Base-by-base conservation (phyloP, 176 grass and related monocot genomes). In the Ampelocalamus luodianensis region DNA sequence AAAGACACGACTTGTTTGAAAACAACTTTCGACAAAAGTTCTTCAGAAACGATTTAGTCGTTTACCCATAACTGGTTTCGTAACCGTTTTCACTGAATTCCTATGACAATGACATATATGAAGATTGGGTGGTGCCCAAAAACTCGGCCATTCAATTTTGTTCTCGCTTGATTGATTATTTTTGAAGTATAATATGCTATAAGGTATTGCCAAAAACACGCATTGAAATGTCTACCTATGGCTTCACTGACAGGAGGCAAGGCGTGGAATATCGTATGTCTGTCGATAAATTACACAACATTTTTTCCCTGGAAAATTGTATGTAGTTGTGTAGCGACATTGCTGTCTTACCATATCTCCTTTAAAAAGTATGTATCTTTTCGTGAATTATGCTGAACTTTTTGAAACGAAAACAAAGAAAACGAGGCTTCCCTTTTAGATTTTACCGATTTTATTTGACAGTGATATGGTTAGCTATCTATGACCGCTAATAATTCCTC, bases 101-200 rank as follows among this genome's bases (percentile, higher is more conserved):
- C 3, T 36, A 10, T 8, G 77, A 87, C 18, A 58, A 74, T 37
- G 78, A 87, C 70, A 45, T 6, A 69, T 55, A 32, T 36, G 34
- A 74, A 75, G 36, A 58, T 55, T 55, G 48, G 36, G 24, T 34
- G 78, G 78, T 75, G 77, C 37, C 62, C 4, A 12, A 11, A 87
- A 75, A 75, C 18, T 37, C 24, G 70, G 78, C 60, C 70, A 66
- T 67, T 87, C 8, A 87, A 65, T 80, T n/a, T n/a, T n/a, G n/a
- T n/a, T 51, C 0, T 22, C 12, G 17, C 6, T 86, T 0, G 12
- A 63, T 46, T 10, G 8, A 59, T 12, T n/a, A n/a, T 14, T 12
- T 26, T 27, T 13, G 0, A 60, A 60, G 22, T 59, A 23, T 23
- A 24, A 26, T n/a, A 49, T 8, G 23, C 4, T 6, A 8, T 3